Percentiles rank a stretch among this genome's conserved stretches.
Conservation (phyloP, 2,329 filamentous ascomycete species). For the Claviceps monticola region DNA sequence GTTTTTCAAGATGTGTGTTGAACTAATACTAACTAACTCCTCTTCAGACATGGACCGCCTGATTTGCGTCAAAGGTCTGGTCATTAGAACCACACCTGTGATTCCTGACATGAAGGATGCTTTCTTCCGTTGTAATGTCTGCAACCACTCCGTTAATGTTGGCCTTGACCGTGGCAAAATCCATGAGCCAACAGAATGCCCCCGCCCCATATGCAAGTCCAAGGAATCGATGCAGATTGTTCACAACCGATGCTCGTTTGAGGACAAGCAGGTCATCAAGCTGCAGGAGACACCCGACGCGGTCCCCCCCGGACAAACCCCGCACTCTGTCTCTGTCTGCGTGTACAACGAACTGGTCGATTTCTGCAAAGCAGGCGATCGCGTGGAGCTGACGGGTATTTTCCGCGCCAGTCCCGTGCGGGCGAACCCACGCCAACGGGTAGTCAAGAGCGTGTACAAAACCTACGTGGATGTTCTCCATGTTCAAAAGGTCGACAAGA, state of each 20-base stretch:
- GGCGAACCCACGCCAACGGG: constrained; percentile 82
- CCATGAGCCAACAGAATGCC: constrained; percentile 81
- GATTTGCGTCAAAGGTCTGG: constrained; percentile 85
- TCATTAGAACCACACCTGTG: constrained; percentile 88
- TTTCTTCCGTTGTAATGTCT: constrained; percentile 91
- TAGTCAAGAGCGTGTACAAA: constrained; percentile 92
- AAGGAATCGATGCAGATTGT: constrained; percentile 97
- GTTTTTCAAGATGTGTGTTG: background rate
- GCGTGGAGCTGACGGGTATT: constrained; percentile 89
- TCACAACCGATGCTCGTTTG: constrained; percentile 88
- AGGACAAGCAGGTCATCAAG: constrained; percentile 98
- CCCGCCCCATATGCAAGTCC: constrained; percentile 64
- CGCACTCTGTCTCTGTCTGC: constrained; percentile 90
- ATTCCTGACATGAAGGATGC: constrained; percentile 99
- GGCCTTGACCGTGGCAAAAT: constrained; percentile 94
- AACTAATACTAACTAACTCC: background rate
- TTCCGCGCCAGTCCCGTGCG: constrained; percentile 91
- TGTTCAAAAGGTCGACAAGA: constrained; percentile 92
- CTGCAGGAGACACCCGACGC: constrained; percentile 93
- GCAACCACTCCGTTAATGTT: constrained; percentile 80
- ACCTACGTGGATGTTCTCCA: constrained; percentile 94
- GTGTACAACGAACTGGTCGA: constrained; percentile 96
- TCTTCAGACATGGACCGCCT: constrained; percentile 79
- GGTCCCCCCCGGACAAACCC: constrained; percentile 89
- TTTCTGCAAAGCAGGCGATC: constrained; percentile 93